These are phyloP conservation scores for Oryza meyeriana DNA, from an alignment of 176 grass and related monocot species.

Conservation along the genomic window DNA sequence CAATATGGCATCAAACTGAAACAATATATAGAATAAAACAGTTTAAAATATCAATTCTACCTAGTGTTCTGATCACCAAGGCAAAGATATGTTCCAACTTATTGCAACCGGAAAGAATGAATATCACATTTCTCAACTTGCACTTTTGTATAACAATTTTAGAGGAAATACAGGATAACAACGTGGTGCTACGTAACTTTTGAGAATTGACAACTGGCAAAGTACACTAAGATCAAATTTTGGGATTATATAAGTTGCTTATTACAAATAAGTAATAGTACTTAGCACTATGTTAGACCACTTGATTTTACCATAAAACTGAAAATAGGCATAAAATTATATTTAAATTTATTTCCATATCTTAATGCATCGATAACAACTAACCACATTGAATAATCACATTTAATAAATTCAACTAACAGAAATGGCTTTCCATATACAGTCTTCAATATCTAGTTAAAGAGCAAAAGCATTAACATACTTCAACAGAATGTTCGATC, in stretches of 20 bases:
- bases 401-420: neutral
- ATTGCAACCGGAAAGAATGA: neutral
- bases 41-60: constrained; percentile 10
- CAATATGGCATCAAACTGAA: neutral
- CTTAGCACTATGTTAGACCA: constrained; percentile 11
- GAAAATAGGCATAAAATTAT: neutral
- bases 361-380: neutral
- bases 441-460: neutral
- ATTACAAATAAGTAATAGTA: constrained; percentile 3
- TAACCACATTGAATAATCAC: neutral
- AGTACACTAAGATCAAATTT: neutral
- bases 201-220: neutral
- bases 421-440: neutral
- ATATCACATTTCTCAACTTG: constrained; percentile 21
- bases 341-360: neutral
- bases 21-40: neutral
- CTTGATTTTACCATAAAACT: neutral
- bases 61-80: neutral
- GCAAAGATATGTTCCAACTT: constrained; percentile 13
- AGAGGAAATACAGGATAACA: neutral
- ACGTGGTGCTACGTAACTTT: neutral
- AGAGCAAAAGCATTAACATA: constrained; percentile 48
- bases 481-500: constrained; percentile 96
- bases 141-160: constrained; percentile 6
- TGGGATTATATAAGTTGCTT: neutral